Percentiles rank a stretch among this genome's conserved stretches.
Evolutionary conservation across 371 early-diverging fungal species (phyloP).

Genomic region (Paraphysoderma sedebokerense): DNA sequence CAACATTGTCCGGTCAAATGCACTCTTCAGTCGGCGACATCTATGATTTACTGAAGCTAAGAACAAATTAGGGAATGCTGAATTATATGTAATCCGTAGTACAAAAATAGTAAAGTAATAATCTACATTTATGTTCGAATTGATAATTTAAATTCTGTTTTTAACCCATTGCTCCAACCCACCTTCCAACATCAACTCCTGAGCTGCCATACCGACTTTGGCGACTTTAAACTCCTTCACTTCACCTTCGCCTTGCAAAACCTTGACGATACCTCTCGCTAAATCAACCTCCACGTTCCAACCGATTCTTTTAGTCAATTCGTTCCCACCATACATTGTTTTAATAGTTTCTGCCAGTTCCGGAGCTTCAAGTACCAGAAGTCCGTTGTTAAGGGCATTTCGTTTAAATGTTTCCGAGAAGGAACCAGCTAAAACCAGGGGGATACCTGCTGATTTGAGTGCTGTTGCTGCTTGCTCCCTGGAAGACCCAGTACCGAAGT

Average conservation of each 20-base stretch:
- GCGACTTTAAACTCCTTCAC: slow-evolving; percentile 39
- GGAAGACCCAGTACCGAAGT: slow-evolving; percentile 91
- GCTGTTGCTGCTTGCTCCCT: slow-evolving; percentile 95
- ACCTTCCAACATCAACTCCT: slow-evolving; percentile 77
- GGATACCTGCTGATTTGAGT: slow-evolving; percentile 64
- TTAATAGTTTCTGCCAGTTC: slow-evolving; percentile 54
- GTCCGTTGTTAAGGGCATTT: slow-evolving; percentile 90
- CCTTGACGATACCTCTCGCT: slow-evolving; percentile 22
- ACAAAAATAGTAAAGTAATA: too few relatives aligned
- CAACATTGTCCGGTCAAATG: too few relatives aligned
- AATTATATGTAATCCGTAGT: too few relatives aligned
- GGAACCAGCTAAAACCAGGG: slow-evolving; percentile 68
- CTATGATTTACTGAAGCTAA: too few relatives aligned
- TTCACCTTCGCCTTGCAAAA: slow-evolving; percentile 19
- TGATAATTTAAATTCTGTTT: background rate
- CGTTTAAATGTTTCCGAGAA: slow-evolving; percentile 91
- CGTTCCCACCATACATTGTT: slow-evolving; percentile 8
- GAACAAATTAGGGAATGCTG: too few relatives aligned
- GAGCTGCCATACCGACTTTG: slow-evolving; percentile 71
- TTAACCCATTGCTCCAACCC: slow-evolving; percentile 87
- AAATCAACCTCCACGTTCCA: slow-evolving; percentile 42
- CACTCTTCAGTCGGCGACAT: too few relatives aligned
- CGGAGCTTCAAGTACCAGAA: slow-evolving; percentile 72
- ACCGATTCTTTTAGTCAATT: slow-evolving; percentile 51
- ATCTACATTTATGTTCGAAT: too few relatives aligned